Evolutionary conservation across 2,329 filamentous ascomycete genomes (phyloP).

Genomic region (Calonectria pseudoturangicola): DNA sequence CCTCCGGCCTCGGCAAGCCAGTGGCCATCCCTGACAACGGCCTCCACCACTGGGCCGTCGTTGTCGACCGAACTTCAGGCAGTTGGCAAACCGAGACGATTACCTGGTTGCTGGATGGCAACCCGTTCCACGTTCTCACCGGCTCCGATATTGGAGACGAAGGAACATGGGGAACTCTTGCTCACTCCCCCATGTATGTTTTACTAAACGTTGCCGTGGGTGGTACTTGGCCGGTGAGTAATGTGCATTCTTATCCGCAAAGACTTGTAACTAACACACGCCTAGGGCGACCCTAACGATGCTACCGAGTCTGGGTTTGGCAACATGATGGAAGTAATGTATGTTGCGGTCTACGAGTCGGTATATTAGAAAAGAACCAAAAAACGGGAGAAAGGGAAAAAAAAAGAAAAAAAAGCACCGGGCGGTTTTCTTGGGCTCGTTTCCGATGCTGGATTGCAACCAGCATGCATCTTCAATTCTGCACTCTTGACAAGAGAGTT

Average conservation of each 20-base stretch:
- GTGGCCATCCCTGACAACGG: conserved; percentile 65
- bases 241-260: too few relatives aligned
- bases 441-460: conserved; percentile 1
- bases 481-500: neutral
- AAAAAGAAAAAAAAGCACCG: conserved; percentile 13
- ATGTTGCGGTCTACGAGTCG: conserved; percentile 63
- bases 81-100: conserved; percentile 69
- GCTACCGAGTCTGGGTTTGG: conserved; percentile 60
- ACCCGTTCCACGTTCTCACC: conserved; percentile 64
- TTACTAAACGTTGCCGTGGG: conserved; percentile 70
- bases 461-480: conserved; percentile 21
- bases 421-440: conserved; percentile 3
- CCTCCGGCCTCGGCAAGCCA: conserved; percentile 61
- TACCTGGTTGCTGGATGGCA: conserved; percentile 69
- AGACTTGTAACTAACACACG: conserved; percentile 29
- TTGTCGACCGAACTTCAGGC: conserved; percentile 65
- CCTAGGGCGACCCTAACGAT: conserved; percentile 58
- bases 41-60: conserved; percentile 70
- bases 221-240: conserved; percentile 64
- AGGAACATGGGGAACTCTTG: conserved; percentile 66
- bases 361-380: neutral
- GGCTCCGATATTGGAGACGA: conserved; percentile 64
- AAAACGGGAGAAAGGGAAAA: neutral
- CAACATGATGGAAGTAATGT: conserved; percentile 64
- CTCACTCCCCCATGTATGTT: conserved; percentile 65